phyloP scores from a whole-genome alignment of 1,284 basidiomycete species.

The Ustilago lituana region DNA sequence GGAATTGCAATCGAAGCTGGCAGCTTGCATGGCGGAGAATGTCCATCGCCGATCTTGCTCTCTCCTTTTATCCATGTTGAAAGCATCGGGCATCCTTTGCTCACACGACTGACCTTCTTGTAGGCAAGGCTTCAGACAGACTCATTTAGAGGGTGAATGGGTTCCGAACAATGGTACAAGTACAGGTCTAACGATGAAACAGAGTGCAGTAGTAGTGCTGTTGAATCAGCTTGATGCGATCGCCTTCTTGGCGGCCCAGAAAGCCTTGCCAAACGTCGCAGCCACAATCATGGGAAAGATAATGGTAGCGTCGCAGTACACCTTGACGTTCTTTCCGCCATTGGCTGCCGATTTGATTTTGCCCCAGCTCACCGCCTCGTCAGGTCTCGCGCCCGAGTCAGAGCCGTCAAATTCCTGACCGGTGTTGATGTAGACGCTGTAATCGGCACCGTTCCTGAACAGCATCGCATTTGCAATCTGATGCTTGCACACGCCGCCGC shows the following conservation, averaged over 20 bases:
- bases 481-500: conserved; percentile 98
- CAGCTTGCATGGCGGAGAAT: too few relatives aligned
- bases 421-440: conserved; percentile 96
- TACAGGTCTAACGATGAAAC: conserved; percentile 8
- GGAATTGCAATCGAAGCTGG: too few relatives aligned
- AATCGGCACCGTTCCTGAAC: conserved; percentile 97
- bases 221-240: background rate
- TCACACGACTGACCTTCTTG: too few relatives aligned
- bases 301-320: conserved; percentile 81
- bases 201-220: background rate
- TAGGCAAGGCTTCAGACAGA: too few relatives aligned
- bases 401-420: conserved; percentile 99
- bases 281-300: conserved; percentile 90
- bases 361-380: conserved; percentile 99
- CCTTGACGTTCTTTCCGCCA: conserved; percentile 87
- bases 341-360: conserved; percentile 80
- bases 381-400: conserved; percentile 94
- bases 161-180: too few relatives aligned
- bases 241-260: conserved; percentile 22
- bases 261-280: conserved; percentile 75
- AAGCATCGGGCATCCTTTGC: too few relatives aligned
- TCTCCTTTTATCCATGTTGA: too few relatives aligned
- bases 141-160: too few relatives aligned
- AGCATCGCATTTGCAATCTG: conserved; percentile 99
- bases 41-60: too few relatives aligned